A percentile compares a stretch with the other conserved stretches of the same genome.
Evolutionary conservation across 768 basidiomycete species (phyloP).

Genomic region (Russula olivacea): DNA sequence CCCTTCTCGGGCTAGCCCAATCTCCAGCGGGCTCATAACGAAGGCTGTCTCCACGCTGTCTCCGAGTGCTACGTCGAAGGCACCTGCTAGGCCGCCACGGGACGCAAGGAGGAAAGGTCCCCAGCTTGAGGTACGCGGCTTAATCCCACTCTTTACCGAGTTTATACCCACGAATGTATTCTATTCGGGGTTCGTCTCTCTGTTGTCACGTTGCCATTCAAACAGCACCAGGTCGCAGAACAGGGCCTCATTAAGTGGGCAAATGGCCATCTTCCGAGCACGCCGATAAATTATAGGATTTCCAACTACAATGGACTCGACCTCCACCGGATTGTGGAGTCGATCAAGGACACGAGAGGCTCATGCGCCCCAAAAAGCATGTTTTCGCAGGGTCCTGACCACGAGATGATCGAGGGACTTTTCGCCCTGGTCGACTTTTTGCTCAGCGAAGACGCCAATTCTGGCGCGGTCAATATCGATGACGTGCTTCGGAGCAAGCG

Average conservation of each 20-base stretch:
- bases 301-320: conserved; percentile 62
- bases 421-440: conserved; percentile 89
- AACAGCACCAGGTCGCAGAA: conserved; percentile 36
- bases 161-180: not conserved
- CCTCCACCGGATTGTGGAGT: conserved; percentile 79
- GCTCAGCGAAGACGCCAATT: conserved; percentile 70
- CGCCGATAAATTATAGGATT: conserved; percentile 46
- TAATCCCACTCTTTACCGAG: not conserved
- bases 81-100: conserved; percentile 64
- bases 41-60: conserved; percentile 7
- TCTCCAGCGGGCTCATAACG: conserved; percentile 36
- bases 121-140: conserved; percentile 25
- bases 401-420: conserved; percentile 81
- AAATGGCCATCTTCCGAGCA: conserved; percentile 69
- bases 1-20: conserved; percentile 44
- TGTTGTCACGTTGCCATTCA: conserved; percentile 5
- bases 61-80: conserved; percentile 26
- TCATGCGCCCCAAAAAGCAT: conserved; percentile 68
- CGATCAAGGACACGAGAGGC: conserved; percentile 58
- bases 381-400: conserved; percentile 58
- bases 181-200: not conserved
- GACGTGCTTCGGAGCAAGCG: conserved; percentile 79
- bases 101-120: conserved; percentile 47
- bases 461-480: conserved; percentile 88
- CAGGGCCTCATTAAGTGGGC: conserved; percentile 73